Conservation (phyloP, 1,139 yeast genomes). For the Chernovozyma aurita region DNA sequence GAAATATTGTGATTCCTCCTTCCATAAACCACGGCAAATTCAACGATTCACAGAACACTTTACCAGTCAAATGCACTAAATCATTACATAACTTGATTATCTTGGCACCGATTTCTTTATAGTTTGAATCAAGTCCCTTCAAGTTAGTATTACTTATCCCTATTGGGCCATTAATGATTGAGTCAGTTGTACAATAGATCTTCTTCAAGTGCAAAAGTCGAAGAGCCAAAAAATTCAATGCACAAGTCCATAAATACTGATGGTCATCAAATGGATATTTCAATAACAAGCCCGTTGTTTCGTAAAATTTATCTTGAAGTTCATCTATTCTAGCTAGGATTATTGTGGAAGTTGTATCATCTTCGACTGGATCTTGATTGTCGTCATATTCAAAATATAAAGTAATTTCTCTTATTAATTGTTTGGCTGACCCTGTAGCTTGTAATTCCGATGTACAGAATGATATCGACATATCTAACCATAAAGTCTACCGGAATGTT, state of each 20-base stretch:
- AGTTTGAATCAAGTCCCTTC: constrained; percentile 3
- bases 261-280: constrained; percentile 12
- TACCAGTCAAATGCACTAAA: background rate
- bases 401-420: constrained; percentile 1
- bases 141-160: background rate
- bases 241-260: constrained; percentile 17
- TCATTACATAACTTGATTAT: constrained; percentile 1
- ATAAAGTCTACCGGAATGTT: background rate
- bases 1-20: background rate
- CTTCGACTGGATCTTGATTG: background rate
- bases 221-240: constrained; percentile 1
- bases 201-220: constrained; percentile 1
- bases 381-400: constrained; percentile 2
- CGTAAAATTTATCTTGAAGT: constrained; percentile 19
- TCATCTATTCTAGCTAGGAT: constrained; percentile 9
- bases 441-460: constrained; percentile 4
- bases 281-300: constrained; percentile 12
- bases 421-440: background rate
- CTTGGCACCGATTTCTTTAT: constrained; percentile 1
- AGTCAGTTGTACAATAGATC: background rate
- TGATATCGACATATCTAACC: background rate
- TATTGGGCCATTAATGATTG: background rate
- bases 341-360: background rate
- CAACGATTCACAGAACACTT: constrained; percentile 1
- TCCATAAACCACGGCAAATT: constrained; percentile 1